Percentiles rank a stretch among this genome's conserved stretches.
These are phyloP conservation scores for Cryptococcus sp. DNA, from an alignment of 1,284 basidiomycete genomes.

Conservation along the genomic window DNA sequence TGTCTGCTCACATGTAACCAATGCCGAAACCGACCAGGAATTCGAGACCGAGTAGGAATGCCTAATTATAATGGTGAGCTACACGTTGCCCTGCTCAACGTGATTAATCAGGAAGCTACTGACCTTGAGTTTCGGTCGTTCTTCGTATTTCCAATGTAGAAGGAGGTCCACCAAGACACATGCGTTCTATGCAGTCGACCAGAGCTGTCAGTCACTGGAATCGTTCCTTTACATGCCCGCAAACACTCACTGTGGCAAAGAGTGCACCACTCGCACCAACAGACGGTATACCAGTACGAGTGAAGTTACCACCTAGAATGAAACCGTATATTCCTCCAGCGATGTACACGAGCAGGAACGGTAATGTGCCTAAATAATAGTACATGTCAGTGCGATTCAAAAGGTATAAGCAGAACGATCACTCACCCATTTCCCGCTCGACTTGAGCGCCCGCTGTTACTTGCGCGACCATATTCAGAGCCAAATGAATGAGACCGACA, in stretches of 20 bases:
- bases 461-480: slow-evolving; percentile 88
- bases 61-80: slow-evolving; percentile 51
- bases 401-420: neutral
- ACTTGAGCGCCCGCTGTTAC: slow-evolving; percentile 56
- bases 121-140: slow-evolving; percentile 74
- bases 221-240: no score
- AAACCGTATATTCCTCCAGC: slow-evolving; percentile 88
- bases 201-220: neutral
- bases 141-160: slow-evolving; percentile 88
- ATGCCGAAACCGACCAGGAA: slow-evolving; percentile 79
- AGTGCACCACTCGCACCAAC: slow-evolving; percentile 92
- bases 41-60: slow-evolving; percentile 76
- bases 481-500: slow-evolving; percentile 83
- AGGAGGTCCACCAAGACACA: slow-evolving; percentile 79
- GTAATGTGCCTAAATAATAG: slow-evolving; percentile 61
- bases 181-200: slow-evolving; percentile 57
- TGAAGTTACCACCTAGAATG: slow-evolving; percentile 81
- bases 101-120: slow-evolving; percentile 13
- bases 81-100: neutral
- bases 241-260: slow-evolving; percentile 66
- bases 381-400: neutral
- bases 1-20: slow-evolving; percentile 64
- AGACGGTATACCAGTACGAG: slow-evolving; percentile 85
- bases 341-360: slow-evolving; percentile 80
- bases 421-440: slow-evolving; percentile 47